phyloP scores from a whole-genome alignment of 345 rosid genomes.

The Lumnitzera littorea region DNA sequence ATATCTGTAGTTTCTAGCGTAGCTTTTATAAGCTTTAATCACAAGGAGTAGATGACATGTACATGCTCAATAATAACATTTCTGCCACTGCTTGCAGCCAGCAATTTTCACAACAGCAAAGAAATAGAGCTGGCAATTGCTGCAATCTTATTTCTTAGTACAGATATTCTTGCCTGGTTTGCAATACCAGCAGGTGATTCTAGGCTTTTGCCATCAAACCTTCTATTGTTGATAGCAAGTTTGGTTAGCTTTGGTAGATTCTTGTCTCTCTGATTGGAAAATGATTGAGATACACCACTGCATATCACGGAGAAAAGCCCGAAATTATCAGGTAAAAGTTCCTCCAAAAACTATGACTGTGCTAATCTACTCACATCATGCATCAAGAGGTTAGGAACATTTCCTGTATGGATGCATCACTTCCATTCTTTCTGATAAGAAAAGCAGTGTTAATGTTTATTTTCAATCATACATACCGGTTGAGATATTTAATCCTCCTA shows the following conservation, averaged over 20 bases:
- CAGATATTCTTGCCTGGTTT: conserved; percentile 48
- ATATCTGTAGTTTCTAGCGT: neutral
- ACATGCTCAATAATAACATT: too few species aligned
- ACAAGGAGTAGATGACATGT: too few species aligned
- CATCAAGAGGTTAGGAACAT: neutral
- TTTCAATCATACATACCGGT: conserved; percentile 44
- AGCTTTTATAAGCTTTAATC: too few species aligned
- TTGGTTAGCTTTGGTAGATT: conserved; percentile 61
- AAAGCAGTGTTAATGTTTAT: neutral
- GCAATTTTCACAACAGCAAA: too few species aligned
- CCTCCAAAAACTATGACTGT: neutral
- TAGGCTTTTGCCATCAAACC: conserved; percentile 62
- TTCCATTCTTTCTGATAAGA: neutral
- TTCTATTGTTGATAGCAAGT: conserved; percentile 67
- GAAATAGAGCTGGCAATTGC: neutral
- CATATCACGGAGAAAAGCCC: conserved; percentile 6
- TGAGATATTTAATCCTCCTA: conserved; percentile 80
- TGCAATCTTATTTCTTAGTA: neutral
- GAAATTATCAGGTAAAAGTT: conserved; percentile 8
- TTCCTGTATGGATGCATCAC: too few species aligned
- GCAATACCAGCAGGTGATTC: conserved; percentile 61
- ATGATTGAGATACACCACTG: conserved; percentile 66
- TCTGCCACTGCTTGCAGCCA: too few species aligned
- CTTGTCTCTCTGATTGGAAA: conserved; percentile 62
- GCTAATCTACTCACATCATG: neutral